Conservation (phyloP, 768 basidiomycete genomes). For the Boletus insuetus region DNA sequence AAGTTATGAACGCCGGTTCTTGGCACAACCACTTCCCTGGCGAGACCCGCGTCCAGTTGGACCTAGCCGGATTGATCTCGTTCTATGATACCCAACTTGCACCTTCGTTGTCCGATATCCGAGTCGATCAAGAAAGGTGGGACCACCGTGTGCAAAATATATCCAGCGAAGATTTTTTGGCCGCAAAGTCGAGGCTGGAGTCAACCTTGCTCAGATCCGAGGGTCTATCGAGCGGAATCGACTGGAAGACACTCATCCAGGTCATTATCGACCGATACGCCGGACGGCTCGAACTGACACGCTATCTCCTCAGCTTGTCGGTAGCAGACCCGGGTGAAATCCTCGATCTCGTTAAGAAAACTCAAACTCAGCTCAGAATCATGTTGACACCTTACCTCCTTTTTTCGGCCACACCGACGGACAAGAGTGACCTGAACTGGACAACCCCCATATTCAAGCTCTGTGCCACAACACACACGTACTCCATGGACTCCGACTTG, state of each 20-base stretch:
- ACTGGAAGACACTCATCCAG: conserved; percentile 33
- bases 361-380: conserved; percentile 23
- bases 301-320: conserved; percentile 19
- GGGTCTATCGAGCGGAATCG: conserved; percentile 26
- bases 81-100: conserved; percentile 35
- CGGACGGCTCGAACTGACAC: conserved; percentile 27
- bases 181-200: conserved; percentile 5
- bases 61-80: conserved; percentile 34
- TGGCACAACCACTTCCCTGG: conserved; percentile 38
- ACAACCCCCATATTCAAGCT: conserved; percentile 27
- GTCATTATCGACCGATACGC: conserved; percentile 32
- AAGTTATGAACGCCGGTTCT: conserved; percentile 16
- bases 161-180: conserved; percentile 21
- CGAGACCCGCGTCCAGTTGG: conserved; percentile 33
- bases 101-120: conserved; percentile 29
- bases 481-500: neutral
- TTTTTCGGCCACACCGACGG: conserved; percentile 5
- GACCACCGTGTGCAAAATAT: conserved; percentile 32
- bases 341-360: conserved; percentile 6
- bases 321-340: conserved; percentile 2
- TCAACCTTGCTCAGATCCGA: conserved; percentile 9
- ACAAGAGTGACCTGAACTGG: conserved; percentile 20
- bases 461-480: conserved; percentile 31
- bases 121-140: conserved; percentile 26
- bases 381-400: conserved; percentile 32